Percentiles rank a stretch among this genome's conserved stretches.
phyloP scores from a whole-genome alignment of 2,329 filamentous ascomycete species.

The Trichoderma oligosporum region DNA sequence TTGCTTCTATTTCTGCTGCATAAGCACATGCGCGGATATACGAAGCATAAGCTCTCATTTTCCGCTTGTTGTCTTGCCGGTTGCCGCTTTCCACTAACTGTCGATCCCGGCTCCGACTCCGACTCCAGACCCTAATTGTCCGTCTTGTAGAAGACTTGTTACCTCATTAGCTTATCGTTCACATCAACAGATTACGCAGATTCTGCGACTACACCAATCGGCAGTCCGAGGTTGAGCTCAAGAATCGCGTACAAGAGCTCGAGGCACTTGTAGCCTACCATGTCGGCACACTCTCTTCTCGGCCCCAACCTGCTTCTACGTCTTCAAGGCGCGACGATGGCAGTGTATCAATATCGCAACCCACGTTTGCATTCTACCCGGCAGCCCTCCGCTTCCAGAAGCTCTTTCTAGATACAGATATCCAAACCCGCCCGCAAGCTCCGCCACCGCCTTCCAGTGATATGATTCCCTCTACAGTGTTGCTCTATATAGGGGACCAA shows the following conservation, averaged over 20 bases:
- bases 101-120: too few species aligned
- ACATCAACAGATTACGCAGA: conserved; percentile 11
- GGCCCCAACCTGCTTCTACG: neutral
- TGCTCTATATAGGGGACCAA: conserved; percentile 7
- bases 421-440: neutral
- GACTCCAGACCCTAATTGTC: neutral
- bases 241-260: conserved; percentile 19
- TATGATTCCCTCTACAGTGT: conserved; percentile 2
- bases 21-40: too few species aligned
- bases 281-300: neutral
- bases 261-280: conserved; percentile 17
- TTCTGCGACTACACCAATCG: conserved; percentile 15
- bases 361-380: neutral
- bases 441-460: neutral
- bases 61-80: neutral
- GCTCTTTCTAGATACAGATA: conserved; percentile 19
- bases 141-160: neutral
- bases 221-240: conserved; percentile 10
- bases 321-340: neutral
- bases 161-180: neutral
- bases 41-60: neutral
- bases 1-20: too few species aligned
- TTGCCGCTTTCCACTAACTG: too few species aligned
- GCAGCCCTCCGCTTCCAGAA: conserved; percentile 18
- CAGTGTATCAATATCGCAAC: neutral